Conservation (phyloP, 2,329 filamentous ascomycete species). For the Diaporthe ampelina region DNA sequence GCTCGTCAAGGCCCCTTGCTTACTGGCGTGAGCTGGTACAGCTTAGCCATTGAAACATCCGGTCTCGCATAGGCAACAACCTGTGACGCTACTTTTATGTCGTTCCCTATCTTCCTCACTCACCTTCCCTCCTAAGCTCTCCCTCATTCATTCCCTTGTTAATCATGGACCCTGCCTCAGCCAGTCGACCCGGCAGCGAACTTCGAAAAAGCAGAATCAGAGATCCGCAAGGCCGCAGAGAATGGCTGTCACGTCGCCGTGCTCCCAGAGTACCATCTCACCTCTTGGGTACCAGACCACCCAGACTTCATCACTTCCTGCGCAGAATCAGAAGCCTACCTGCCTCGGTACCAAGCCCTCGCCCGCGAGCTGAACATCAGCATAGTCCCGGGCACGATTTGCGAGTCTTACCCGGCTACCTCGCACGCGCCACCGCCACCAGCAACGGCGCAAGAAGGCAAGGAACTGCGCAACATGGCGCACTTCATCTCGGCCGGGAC, state of each 20-base stretch:
- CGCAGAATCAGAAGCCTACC: constrained; percentile 68
- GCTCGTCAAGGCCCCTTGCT: not conserved
- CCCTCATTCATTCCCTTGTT: not conserved
- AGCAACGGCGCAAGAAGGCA: constrained; percentile 42
- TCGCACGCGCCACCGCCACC: constrained; percentile 23
- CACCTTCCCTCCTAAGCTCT: not conserved
- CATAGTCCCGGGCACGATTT: constrained; percentile 84
- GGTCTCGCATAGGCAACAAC: not conserved
- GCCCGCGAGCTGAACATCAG: constrained; percentile 76
- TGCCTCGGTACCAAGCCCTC: constrained; percentile 72
- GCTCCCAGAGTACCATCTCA: constrained; percentile 81
- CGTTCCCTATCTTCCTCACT: not conserved
- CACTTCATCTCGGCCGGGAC: constrained; percentile 77
- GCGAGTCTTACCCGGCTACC: constrained; percentile 65
- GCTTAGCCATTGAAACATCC: not conserved
- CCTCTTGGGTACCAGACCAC: constrained; percentile 77
- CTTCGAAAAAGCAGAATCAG: constrained; percentile 53
- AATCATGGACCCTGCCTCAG: constrained; percentile 40
- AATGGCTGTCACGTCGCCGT: constrained; percentile 68
- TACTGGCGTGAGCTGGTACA: not conserved
- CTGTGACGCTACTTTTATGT: not conserved
- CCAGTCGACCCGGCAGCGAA: constrained; percentile 54
- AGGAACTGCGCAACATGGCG: constrained; percentile 74
- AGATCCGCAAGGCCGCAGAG: constrained; percentile 63
- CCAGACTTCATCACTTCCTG: constrained; percentile 70